Evolutionary conservation across 2,329 filamentous ascomycete species (phyloP), one percentile per base, ranked within the genome.

Genomic region (Alternaria ethzedia): DNA sequence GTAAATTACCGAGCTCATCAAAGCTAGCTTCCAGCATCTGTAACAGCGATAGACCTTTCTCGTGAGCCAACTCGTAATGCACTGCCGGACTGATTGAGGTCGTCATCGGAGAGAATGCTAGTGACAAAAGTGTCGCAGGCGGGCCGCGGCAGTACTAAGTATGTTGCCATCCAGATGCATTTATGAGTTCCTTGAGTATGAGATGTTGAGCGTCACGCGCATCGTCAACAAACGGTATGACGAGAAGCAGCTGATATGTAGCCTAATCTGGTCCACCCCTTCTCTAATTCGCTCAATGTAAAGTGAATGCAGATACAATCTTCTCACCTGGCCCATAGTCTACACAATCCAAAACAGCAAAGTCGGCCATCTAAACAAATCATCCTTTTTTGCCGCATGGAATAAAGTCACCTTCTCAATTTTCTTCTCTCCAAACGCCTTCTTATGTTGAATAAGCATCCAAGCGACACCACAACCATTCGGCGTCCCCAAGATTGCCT

Each of bases 401-500:
- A 67, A 67, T 3, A 67, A 6, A 7, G 56, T 65, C 1, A 66
- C 60, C 11, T 54, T 61, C 11, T 57, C 23, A 3, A 66, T 43
- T 4, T 4, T 49, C 13, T 25, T 50, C 12, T 43, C 10, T 11
- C 64, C 47, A 8, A 66, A 30, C 28, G 54, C 20, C 10, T 36
- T 15, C 4, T 55, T 63, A 10, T 55, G 57, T 57, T 64, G 65
- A 2, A 49, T 44, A 23, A 68, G 36, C 55, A 69, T 23, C 30
- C 46, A 62, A 3, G 54, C 63, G 1, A 45, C 30, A 6, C 61
- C 63, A 8, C 11, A 21, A 1, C 63, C 63, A 50, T 66, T 63
- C 6, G 65, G 63, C 25, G 65, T 54, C 2, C 61, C 61, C 0
- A 71, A 41, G 12, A 71, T 63, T 4, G 64, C 67, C 36, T 54